Conservation (phyloP, 176 grass and related monocot genomes). For the Lolium perenne region DNA sequence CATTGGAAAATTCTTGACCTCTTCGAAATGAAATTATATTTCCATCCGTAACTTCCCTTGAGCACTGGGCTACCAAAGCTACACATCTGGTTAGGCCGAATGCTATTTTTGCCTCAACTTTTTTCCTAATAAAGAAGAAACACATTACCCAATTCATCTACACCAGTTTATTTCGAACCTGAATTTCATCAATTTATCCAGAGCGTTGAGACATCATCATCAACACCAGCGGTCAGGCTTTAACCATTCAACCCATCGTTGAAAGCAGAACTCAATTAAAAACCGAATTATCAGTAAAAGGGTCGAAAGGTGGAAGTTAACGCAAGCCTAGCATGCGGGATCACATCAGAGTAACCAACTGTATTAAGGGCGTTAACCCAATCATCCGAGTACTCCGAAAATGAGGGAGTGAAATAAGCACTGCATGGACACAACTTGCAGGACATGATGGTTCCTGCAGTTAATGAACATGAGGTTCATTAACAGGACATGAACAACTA, state of each 20-base stretch:
- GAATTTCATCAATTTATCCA: not conserved
- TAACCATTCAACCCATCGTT: not conserved
- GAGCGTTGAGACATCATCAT: not conserved
- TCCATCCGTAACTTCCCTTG: not conserved
- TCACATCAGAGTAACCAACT: not conserved
- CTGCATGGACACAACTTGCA: not conserved
- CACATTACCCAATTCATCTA: not conserved
- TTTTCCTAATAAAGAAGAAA: not conserved
- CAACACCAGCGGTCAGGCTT: not conserved
- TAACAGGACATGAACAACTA: no score
- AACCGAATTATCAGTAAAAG: not conserved
- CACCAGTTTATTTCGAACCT: not conserved
- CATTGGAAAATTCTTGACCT: no score
- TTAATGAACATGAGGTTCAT: no score
- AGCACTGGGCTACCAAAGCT: not conserved
- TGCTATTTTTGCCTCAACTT: not conserved
- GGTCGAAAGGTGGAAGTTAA: not conserved
- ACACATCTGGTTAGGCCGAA: not conserved
- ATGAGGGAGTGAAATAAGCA: not conserved
- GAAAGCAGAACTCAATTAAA: not conserved
- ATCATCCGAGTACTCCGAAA: not conserved
- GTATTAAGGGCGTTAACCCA: not conserved
- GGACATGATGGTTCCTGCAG: not conserved
- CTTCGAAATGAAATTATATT: not conserved
- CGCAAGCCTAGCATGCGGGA: not conserved